Evolutionary conservation across 2,329 filamentous ascomycete genomes (phyloP).

Genomic region (Aaosphaeria pasadenensis): DNA sequence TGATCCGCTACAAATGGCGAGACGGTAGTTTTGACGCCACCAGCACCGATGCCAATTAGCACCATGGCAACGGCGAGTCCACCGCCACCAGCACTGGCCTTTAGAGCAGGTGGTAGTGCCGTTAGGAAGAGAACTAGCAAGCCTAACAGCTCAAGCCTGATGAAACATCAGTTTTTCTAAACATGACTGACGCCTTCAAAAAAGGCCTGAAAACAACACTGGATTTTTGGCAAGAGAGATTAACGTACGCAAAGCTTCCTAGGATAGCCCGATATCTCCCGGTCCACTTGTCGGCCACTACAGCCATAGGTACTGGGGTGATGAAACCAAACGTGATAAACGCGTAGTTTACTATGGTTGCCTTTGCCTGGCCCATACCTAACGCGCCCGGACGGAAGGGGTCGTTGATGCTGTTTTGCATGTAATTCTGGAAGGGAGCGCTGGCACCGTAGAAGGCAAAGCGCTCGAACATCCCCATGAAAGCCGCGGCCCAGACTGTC

Average conservation of each 20-base stretch:
- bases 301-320: slow-evolving; percentile 32
- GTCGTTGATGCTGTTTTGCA: slow-evolving; percentile 33
- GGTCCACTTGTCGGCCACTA: slow-evolving; percentile 38
- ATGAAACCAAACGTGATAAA: slow-evolving; percentile 54
- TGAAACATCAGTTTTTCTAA: not conserved
- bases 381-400: slow-evolving; percentile 28
- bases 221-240: not conserved
- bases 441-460: slow-evolving; percentile 25
- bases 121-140: slow-evolving; percentile 7
- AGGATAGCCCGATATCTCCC: slow-evolving; percentile 39
- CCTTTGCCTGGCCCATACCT: slow-evolving; percentile 33
- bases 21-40: not conserved
- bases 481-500: slow-evolving; percentile 21
- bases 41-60: not conserved
- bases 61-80: slow-evolving; percentile 8
- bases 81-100: slow-evolving; percentile 40
- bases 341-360: slow-evolving; percentile 54
- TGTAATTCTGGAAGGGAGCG: slow-evolving; percentile 43
- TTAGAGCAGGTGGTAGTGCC: slow-evolving; percentile 26
- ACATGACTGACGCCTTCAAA: not conserved
- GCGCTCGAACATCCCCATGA: slow-evolving; percentile 24
- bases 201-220: not conserved
- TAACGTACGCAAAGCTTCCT: slow-evolving; percentile 21
- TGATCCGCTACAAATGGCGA: slow-evolving; percentile 27
- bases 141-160: not conserved